Evolutionary conservation across 2,329 filamentous ascomycete genomes (phyloP), one percentile per base, ranked within the genome.

Genomic region (Neopestalotiopsis clavispora): DNA sequence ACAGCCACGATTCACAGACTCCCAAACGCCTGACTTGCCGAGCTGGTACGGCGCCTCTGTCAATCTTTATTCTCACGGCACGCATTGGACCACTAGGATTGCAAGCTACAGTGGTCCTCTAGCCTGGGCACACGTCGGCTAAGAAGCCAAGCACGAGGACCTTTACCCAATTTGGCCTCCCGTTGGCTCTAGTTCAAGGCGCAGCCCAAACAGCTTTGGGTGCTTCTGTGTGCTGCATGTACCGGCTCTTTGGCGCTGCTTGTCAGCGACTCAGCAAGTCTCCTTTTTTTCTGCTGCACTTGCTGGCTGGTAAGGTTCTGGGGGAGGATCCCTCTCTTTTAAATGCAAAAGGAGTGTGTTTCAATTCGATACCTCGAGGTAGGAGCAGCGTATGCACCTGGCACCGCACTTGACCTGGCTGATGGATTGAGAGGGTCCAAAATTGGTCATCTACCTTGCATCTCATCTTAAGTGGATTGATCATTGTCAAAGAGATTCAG

Each of bases 81-180:
- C 61, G 20, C 38, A 13, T 13, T 62, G 34, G 40, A 9, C 61
- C 61, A 64, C 61, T 66, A 20, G 34, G 4, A 45, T 4, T 45
- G 64, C 49, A 45, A 13, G 10, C 10, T 58, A 34, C 34, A 57
- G 64, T 66, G 64, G 64, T 45, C 56, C 45, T 10, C 17, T 34
- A 42, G 14, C 17, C 64, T 38, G 34, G 64, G 64, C 64, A 66
- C 10, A 58, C 64, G 64, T 66, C 64, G 42, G 65, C 65, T 60
- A 67, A 60, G 56, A 42, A 60, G 56, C 65, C 65, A 67, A 67
- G 57, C 65, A 60, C 56, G 57, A 67, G 56, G 58, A 56, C 56
- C 65, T 42, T 67, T 61, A 60, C 65, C 65, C 42, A 61, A 67
- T 60, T 45, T 60, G 65, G 42, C 65, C 42, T 56, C 30, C 23